A percentile compares a stretch with the other conserved stretches of the same genome.
Conservation (phyloP, 805 yeast genomes). For the Zygosaccharomyces lentus region DNA sequence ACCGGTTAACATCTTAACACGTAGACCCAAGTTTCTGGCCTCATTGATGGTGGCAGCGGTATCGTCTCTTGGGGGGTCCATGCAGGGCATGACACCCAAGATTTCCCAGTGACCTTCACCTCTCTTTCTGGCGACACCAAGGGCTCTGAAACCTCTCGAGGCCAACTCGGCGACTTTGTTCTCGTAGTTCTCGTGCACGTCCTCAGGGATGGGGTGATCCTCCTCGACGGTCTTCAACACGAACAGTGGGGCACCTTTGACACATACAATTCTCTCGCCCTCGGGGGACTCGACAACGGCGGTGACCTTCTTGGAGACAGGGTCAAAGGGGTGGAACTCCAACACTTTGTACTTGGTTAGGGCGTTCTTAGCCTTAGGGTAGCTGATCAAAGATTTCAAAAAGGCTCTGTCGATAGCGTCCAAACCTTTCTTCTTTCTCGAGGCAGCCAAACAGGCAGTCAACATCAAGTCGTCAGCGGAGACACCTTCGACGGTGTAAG, state of each 20-base stretch:
- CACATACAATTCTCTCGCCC: constrained; percentile 92
- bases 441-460: constrained; percentile 96
- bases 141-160: constrained; percentile 96
- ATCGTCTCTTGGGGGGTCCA: constrained; percentile 99
- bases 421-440: constrained; percentile 96
- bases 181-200: constrained; percentile 88
- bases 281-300: constrained; percentile 94
- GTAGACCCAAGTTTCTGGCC: constrained; percentile 86
- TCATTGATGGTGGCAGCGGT: constrained; percentile 92
- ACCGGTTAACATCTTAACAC: constrained; percentile 98
- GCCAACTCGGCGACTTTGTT: constrained; percentile 97
- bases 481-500: constrained; percentile 97
- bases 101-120: constrained; percentile 99
- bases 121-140: constrained; percentile 98
- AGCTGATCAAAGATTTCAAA: constrained; percentile 79
- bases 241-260: constrained; percentile 97
- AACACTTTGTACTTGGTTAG: constrained; percentile 89
- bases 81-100: constrained; percentile 96
- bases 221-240: constrained; percentile 95
- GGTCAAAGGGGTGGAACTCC: constrained; percentile 97
- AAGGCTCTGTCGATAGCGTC: constrained; percentile 97
- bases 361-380: constrained; percentile 92
- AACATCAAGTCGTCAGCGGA: constrained; percentile 94
- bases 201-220: constrained; percentile 94
- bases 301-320: constrained; percentile 94